Percentiles rank a stretch among this genome's conserved stretches.
phyloP scores from a whole-genome alignment of 2,329 filamentous ascomycete species.

The Penicillium sp. region DNA sequence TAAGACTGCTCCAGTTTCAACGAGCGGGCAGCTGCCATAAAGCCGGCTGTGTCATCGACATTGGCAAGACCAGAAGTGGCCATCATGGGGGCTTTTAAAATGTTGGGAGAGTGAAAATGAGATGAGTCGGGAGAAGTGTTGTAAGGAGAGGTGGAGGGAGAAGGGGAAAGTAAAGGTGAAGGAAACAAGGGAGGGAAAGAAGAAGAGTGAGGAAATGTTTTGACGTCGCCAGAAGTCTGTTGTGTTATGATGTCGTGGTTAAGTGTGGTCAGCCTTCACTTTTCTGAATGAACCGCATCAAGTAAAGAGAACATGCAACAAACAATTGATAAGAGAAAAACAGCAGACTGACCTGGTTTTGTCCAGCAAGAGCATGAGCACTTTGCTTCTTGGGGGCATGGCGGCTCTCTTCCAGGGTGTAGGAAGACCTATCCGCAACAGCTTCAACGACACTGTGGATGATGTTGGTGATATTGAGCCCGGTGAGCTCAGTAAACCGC shows the following conservation, averaged over 20 bases:
- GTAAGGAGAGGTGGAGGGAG: neutral
- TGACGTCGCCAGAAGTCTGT: constrained; percentile 2
- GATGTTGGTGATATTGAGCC: constrained; percentile 15
- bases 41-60: constrained; percentile 34
- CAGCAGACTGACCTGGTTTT: constrained; percentile 52
- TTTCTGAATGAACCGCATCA: neutral
- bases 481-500: constrained; percentile 13
- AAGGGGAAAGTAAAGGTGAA: constrained; percentile 2
- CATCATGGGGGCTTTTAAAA: constrained; percentile 6
- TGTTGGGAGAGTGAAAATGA: neutral
- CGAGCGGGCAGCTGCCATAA: constrained; percentile 33
- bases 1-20: constrained; percentile 19
- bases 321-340: neutral
- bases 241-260: constrained; percentile 1
- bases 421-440: constrained; percentile 16
- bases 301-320: neutral
- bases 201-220: constrained; percentile 8
- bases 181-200: neutral
- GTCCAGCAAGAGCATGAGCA: constrained; percentile 1
- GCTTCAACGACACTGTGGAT: constrained; percentile 22
- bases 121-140: neutral
- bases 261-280: neutral
- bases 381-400: constrained; percentile 52
- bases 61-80: constrained; percentile 20
- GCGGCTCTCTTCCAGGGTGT: constrained; percentile 23